A percentile compares a stretch with the other conserved stretches of the same genome.
Evolutionary conservation across 202 grass and related monocot species (phyloP).

Genomic region (Zizania palustris): DNA sequence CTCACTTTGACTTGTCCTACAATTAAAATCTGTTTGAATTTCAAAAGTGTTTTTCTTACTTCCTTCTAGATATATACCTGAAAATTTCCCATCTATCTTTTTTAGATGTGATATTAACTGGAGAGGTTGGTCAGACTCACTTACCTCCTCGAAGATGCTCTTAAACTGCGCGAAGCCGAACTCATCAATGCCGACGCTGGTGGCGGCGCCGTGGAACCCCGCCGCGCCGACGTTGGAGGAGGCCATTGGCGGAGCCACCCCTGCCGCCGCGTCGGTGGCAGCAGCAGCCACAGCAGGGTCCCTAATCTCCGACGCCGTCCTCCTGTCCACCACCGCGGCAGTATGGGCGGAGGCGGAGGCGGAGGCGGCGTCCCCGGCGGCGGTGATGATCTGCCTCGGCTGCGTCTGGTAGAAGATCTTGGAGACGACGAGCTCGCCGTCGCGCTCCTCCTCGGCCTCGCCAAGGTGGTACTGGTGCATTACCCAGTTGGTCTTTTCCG

Average conservation of each 20-base stretch:
- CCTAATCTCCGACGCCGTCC: not conserved
- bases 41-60: not conserved
- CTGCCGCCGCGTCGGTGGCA: not conserved
- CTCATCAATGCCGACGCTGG: conserved; percentile 37
- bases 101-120: not conserved
- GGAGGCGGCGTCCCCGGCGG: conserved; percentile 20
- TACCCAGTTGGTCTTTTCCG: conserved; percentile 96
- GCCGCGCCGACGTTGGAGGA: not conserved
- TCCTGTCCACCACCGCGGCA: not conserved
- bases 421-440: conserved; percentile 89
- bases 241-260: no score
- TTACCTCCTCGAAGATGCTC: conserved; percentile 86
- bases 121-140: conserved; percentile 22
- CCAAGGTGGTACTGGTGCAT: conserved; percentile 99
- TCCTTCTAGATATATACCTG: not conserved
- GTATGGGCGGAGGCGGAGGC: no score
- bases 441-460: conserved; percentile 71
- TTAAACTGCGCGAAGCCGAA: conserved; percentile 80
- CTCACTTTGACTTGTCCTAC: not conserved
- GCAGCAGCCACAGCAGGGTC: not conserved
- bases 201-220: conserved; percentile 19
- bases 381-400: conserved; percentile 72
- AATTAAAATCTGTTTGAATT: not conserved
- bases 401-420: conserved; percentile 99
- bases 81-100: not conserved